phyloP scores from a whole-genome alignment of 805 yeast genomes.

The Yarrowia osloensis region DNA sequence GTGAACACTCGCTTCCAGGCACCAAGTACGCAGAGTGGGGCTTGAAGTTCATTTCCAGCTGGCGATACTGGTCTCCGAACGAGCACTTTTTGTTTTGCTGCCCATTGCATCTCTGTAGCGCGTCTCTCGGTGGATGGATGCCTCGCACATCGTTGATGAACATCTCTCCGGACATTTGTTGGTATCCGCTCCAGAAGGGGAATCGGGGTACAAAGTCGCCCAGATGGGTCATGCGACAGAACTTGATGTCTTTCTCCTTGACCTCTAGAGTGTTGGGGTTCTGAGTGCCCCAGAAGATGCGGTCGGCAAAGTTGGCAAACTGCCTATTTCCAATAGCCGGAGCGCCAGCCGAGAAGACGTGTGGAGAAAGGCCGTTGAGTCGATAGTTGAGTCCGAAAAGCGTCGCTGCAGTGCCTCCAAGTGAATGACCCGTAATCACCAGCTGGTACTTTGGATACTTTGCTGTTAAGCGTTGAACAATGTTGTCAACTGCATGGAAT shows the following conservation, averaged over 20 bases:
- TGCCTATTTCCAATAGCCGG: constrained; percentile 8
- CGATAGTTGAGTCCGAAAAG: constrained; percentile 16
- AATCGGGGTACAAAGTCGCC: constrained; percentile 11
- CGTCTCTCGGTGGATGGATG: not conserved
- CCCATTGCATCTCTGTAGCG: constrained; percentile 2
- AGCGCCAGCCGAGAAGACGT: not conserved
- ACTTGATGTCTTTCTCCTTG: not conserved
- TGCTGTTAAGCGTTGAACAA: not conserved
- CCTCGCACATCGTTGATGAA: constrained; percentile 13
- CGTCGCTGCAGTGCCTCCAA: constrained; percentile 10
- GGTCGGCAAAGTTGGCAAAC: constrained; percentile 18
- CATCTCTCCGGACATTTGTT: constrained; percentile 25
- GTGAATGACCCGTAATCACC: constrained; percentile 3
- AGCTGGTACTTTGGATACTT: not conserved
- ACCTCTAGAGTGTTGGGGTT: not conserved
- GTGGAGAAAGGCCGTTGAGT: not conserved
- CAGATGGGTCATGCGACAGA: not conserved
- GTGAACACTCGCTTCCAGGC: constrained; percentile 20
- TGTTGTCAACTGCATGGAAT: not conserved
- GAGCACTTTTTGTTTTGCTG: constrained; percentile 11
- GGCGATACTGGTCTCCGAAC: constrained; percentile 15
- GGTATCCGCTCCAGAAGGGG: constrained; percentile 24
- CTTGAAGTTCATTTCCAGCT: constrained; percentile 19
- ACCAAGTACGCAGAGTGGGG: constrained; percentile 22
- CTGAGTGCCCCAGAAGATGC: constrained; percentile 8